These are phyloP conservation scores for Abelmoschus esculentus DNA, from an alignment of 345 rosid species.

Conservation along the genomic window DNA sequence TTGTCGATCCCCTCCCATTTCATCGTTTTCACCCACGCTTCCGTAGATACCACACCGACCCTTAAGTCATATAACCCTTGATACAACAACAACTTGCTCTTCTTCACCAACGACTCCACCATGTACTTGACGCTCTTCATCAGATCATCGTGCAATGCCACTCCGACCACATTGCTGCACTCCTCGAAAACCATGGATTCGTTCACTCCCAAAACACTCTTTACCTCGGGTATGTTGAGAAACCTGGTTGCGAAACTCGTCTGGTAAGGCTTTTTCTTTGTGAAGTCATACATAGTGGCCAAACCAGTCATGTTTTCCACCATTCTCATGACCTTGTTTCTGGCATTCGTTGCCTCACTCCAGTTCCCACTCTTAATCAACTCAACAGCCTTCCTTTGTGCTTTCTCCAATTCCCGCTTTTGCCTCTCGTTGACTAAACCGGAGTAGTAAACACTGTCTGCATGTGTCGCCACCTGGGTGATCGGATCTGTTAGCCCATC, in stretches of 20 bases:
- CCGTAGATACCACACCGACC: slow-evolving; percentile 65
- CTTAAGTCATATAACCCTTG: slow-evolving; percentile 57
- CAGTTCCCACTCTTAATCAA: slow-evolving; percentile 38
- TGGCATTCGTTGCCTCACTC: slow-evolving; percentile 57
- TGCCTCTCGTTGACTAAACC: slow-evolving; percentile 67
- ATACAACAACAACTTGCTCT: slow-evolving; percentile 50
- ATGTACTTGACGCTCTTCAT: slow-evolving; percentile 69
- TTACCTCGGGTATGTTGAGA: slow-evolving; percentile 37
- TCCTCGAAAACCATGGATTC: slow-evolving; percentile 37
- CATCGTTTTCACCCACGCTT: slow-evolving; percentile 73
- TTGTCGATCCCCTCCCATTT: slow-evolving; percentile 45
- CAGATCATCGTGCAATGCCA: slow-evolving; percentile 34
- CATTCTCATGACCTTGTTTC: slow-evolving; percentile 23
- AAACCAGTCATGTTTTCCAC: slow-evolving; percentile 62
- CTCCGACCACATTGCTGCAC: slow-evolving; percentile 41
- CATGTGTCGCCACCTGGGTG: slow-evolving; percentile 49
- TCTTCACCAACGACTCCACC: slow-evolving; percentile 54
- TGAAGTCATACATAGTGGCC: slow-evolving; percentile 57
- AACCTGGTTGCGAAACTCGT: slow-evolving; percentile 32
- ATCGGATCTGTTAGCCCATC: slow-evolving; percentile 73
- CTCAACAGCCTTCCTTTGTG: slow-evolving; percentile 34
- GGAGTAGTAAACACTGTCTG: slow-evolving; percentile 43
- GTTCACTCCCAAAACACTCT: slow-evolving; percentile 37
- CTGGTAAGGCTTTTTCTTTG: slow-evolving; percentile 36
- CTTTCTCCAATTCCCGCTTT: slow-evolving; percentile 45